Conservation (phyloP, 805 yeast genomes). For the Blastobotrys mokoenaii region DNA sequence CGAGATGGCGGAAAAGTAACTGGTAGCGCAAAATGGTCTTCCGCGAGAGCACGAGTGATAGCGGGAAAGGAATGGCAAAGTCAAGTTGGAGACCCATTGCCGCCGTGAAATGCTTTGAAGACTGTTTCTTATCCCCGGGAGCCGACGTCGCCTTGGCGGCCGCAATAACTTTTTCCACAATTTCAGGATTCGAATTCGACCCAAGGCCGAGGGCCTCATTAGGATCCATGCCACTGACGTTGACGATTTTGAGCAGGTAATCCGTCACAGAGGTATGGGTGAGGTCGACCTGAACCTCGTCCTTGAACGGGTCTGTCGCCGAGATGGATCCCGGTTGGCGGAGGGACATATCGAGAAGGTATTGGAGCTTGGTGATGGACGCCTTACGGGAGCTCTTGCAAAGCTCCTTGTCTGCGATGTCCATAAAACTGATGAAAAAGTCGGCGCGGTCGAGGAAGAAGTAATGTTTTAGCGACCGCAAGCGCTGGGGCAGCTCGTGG, state of each 20-base stretch:
- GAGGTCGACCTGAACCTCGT: slow-evolving; percentile 27
- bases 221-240: slow-evolving; percentile 28
- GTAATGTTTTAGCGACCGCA: slow-evolving; percentile 44
- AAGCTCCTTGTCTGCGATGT: slow-evolving; percentile 43
- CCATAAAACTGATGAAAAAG: slow-evolving; percentile 45
- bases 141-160: slow-evolving; percentile 6
- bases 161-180: slow-evolving; percentile 13
- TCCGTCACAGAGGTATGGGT: slow-evolving; percentile 28
- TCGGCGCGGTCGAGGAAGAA: slow-evolving; percentile 50
- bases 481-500: slow-evolving; percentile 41
- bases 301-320: slow-evolving; percentile 29
- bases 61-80: slow-evolving; percentile 67
- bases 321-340: slow-evolving; percentile 34
- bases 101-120: slow-evolving; percentile 20
- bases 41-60: slow-evolving; percentile 63
- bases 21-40: slow-evolving; percentile 73
- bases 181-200: slow-evolving; percentile 4
- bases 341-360: slow-evolving; percentile 30
- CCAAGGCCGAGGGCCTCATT: slow-evolving; percentile 15
- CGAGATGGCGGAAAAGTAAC: slow-evolving; percentile 61
- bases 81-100: slow-evolving; percentile 31
- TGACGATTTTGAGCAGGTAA: slow-evolving; percentile 29
- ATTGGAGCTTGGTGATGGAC: slow-evolving; percentile 28
- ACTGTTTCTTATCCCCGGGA: slow-evolving; percentile 15
- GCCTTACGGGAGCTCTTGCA: slow-evolving; percentile 30